Evolutionary conservation across 306 rosid genomes (phyloP).

Genomic region (Trifolium subterraneum): DNA sequence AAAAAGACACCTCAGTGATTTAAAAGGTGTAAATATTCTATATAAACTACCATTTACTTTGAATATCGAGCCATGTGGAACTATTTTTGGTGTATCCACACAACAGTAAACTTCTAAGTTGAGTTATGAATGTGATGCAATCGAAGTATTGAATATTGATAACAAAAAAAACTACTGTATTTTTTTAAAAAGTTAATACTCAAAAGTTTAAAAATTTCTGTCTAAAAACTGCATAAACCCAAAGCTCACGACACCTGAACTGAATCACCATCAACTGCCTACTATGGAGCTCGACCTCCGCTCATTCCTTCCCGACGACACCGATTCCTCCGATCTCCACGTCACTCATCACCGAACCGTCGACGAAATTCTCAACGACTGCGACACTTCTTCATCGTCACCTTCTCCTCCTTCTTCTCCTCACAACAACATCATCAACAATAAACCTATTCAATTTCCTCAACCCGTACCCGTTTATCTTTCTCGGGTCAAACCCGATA

Average conservation of each 20-base stretch:
- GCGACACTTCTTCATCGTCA: slow-evolving; percentile 66
- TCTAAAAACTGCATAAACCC: neutral
- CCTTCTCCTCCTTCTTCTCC: slow-evolving; percentile 62
- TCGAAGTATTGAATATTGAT: too few relatives aligned
- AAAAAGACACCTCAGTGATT: too few relatives aligned
- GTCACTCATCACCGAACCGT: slow-evolving; percentile 67
- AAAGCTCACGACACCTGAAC: slow-evolving; percentile 5
- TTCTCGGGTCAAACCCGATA: slow-evolving; percentile 51
- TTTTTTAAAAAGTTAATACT: too few relatives aligned
- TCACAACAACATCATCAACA: slow-evolving; percentile 30
- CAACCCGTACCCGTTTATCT: slow-evolving; percentile 46
- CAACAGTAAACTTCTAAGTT: too few relatives aligned
- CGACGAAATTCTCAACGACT: slow-evolving; percentile 90
- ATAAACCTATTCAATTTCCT: slow-evolving; percentile 24
- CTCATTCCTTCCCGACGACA: slow-evolving; percentile 59
- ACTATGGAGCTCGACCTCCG: slow-evolving; percentile 82
- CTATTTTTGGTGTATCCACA: too few relatives aligned
- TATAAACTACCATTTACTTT: too few relatives aligned
- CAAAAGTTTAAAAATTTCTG: neutral
- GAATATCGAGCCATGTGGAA: too few relatives aligned
- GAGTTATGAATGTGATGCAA: too few relatives aligned
- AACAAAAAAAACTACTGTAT: too few relatives aligned
- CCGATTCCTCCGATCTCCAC: slow-evolving; percentile 50
- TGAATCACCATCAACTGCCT: neutral
- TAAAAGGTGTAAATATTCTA: too few relatives aligned